phyloP scores from a whole-genome alignment of 164 flowering plant species.

The Vitis amurensis region DNA sequence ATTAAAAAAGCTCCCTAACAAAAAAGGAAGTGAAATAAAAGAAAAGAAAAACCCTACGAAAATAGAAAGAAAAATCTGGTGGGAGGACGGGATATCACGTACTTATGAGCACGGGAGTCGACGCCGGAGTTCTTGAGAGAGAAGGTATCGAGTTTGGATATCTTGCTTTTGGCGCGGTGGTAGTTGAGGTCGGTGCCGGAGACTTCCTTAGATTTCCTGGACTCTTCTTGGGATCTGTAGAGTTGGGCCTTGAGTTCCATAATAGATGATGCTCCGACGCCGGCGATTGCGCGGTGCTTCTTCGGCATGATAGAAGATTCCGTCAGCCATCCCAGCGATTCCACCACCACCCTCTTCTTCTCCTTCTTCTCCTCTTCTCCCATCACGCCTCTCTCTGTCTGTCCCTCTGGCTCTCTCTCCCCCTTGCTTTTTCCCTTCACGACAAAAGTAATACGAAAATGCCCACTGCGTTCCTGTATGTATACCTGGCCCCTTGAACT shows the following conservation, averaged over 20 bases:
- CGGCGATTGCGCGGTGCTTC: constrained; percentile 81
- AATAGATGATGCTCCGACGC: constrained; percentile 89
- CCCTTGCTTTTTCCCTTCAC: too few relatives aligned
- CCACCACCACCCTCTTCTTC: constrained; percentile 58
- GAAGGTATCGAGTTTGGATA: constrained; percentile 47
- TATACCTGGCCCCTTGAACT: too few relatives aligned
- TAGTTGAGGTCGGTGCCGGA: constrained; percentile 44
- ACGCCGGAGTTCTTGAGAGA: constrained; percentile 85
- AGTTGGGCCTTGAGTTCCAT: constrained; percentile 95
- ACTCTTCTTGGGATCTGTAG: constrained; percentile 84
- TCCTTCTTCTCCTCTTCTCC: constrained; percentile 36
- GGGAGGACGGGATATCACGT: constrained; percentile 1
- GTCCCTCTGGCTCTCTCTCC: too few relatives aligned
- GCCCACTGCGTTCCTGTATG: too few relatives aligned
- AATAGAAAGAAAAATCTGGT: background rate
- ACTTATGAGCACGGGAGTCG: constrained; percentile 81
- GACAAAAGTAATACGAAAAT: too few relatives aligned
- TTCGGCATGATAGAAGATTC: constrained; percentile 90
- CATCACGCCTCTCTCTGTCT: constrained; percentile 9
- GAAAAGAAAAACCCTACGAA: background rate
- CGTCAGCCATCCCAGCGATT: constrained; percentile 97
- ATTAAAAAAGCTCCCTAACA: background rate
- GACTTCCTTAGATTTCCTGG: constrained; percentile 49
- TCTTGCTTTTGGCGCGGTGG: constrained; percentile 82
- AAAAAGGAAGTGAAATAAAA: background rate